phyloP scores from a whole-genome alignment of 2,329 filamentous ascomycete species.

The Clarireedia homoeocarpa region DNA sequence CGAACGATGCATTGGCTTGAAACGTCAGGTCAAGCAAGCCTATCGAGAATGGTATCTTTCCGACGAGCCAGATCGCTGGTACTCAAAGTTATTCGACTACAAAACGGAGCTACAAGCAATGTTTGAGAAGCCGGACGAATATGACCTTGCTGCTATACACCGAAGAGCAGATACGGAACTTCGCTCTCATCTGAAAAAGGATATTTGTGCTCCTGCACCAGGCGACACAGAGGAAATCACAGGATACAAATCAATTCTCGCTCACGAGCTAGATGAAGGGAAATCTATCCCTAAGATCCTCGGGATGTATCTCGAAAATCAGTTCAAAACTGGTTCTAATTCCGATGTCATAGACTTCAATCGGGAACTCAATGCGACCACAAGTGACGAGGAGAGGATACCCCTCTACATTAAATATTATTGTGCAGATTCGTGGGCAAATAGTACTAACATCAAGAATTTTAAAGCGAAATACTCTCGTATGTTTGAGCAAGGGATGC shows the following conservation, averaged over 20 bases:
- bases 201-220: conserved; percentile 14
- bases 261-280: conserved; percentile 13
- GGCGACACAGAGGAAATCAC: conserved; percentile 10
- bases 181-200: conserved; percentile 19
- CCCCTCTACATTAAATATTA: conserved; percentile 24
- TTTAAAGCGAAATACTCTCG: conserved; percentile 27
- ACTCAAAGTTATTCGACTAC: conserved; percentile 14
- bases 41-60: conserved; percentile 25
- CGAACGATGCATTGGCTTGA: conserved; percentile 18
- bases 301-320: conserved; percentile 11
- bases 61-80: conserved; percentile 19
- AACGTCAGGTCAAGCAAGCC: conserved; percentile 20
- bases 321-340: conserved; percentile 6
- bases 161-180: conserved; percentile 15
- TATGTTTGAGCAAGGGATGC: conserved; percentile 20
- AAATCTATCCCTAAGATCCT: conserved; percentile 13
- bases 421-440: conserved; percentile 15
- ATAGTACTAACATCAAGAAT: conserved; percentile 19
- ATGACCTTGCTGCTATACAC: conserved; percentile 21
- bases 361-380: conserved; percentile 14
- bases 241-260: conserved; percentile 7
- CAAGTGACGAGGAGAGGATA: conserved; percentile 19
- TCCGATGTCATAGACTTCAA: conserved; percentile 12
- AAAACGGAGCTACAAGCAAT: conserved; percentile 15
- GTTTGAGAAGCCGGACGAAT: conserved; percentile 16